Percentiles rank a stretch among this genome's conserved stretches.
phyloP scores from a whole-genome alignment of 768 basidiomycete species.

The Naganishia friedmannii region DNA sequence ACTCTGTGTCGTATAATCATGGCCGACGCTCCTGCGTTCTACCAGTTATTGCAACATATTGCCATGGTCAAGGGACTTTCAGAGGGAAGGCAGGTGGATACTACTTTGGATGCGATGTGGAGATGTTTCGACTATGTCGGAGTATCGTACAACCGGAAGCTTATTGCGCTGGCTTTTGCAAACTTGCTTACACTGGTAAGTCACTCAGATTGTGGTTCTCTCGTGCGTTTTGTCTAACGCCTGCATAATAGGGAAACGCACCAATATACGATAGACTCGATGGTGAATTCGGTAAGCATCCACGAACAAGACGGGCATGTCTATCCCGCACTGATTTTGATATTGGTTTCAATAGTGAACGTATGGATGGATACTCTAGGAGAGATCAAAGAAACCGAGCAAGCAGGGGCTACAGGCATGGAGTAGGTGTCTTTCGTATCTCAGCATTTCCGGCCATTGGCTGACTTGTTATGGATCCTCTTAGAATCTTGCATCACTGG shows the following conservation, averaged over 20 bases:
- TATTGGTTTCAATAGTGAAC: conserved; percentile 42
- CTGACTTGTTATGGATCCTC: background rate
- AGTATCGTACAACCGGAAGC: conserved; percentile 45
- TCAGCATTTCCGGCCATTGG: background rate
- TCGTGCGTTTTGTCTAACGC: conserved; percentile 14
- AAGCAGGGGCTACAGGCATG: conserved; percentile 29
- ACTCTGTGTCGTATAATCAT: conserved; percentile 45
- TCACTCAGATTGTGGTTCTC: background rate
- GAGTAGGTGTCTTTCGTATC: conserved; percentile 20
- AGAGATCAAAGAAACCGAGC: conserved; percentile 40
- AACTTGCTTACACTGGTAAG: conserved; percentile 39
- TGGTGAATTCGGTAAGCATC: conserved; percentile 48
- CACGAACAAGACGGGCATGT: background rate
- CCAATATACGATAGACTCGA: conserved; percentile 46
- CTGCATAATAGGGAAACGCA: conserved; percentile 39
- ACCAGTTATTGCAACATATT: conserved; percentile 38
- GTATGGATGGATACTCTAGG: conserved; percentile 50
- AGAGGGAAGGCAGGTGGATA: conserved; percentile 44
- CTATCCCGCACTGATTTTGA: background rate
- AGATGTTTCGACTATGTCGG: conserved; percentile 50
- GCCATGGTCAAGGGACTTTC: conserved; percentile 32
- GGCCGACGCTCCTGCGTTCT: conserved; percentile 39
- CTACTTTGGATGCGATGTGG: conserved; percentile 49
- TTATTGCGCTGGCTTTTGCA: conserved; percentile 49
- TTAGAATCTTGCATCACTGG: conserved; percentile 30